Evolutionary conservation across 345 rosid genomes (phyloP).

Genomic region (Firmiana major): DNA sequence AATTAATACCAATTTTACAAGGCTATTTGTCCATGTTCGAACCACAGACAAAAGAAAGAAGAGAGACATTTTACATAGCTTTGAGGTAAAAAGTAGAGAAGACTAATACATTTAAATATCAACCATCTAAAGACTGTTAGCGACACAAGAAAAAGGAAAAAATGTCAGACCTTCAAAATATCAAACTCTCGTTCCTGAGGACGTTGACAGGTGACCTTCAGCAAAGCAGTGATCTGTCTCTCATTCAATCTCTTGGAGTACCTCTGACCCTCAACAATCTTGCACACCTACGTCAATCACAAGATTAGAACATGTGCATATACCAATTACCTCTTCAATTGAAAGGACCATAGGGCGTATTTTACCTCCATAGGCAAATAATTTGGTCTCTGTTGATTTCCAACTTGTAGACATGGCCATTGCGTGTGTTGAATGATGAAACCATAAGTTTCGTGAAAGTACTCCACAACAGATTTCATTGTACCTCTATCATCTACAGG

Average conservation of each 20-base stretch:
- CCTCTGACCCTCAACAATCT: conserved; percentile 96
- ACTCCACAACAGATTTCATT: conserved; percentile 81
- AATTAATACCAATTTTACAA: neutral
- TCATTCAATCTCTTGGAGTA: conserved; percentile 93
- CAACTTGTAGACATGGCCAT: conserved; percentile 94
- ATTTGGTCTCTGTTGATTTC: conserved; percentile 83
- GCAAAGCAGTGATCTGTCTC: conserved; percentile 84
- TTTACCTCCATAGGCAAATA: conserved; percentile 93
- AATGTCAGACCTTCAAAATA: conserved; percentile 54
- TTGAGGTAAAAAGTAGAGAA: neutral
- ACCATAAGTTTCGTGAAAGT: conserved; percentile 77
- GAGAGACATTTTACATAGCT: neutral
- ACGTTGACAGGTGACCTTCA: conserved; percentile 92
- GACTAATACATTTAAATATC: neutral
- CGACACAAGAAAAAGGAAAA: neutral
- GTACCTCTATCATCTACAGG: conserved; percentile 91
- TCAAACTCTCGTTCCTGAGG: conserved; percentile 81
- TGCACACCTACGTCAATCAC: conserved; percentile 62
- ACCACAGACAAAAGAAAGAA: neutral
- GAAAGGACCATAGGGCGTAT: neutral
- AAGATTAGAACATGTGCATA: neutral
- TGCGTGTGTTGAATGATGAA: conserved; percentile 68
- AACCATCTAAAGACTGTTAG: neutral
- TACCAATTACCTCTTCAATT: neutral
- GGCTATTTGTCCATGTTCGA: neutral